Evolutionary conservation across 2,329 filamentous ascomycete genomes (phyloP).

Genomic region (Trichoderma sp.): DNA sequence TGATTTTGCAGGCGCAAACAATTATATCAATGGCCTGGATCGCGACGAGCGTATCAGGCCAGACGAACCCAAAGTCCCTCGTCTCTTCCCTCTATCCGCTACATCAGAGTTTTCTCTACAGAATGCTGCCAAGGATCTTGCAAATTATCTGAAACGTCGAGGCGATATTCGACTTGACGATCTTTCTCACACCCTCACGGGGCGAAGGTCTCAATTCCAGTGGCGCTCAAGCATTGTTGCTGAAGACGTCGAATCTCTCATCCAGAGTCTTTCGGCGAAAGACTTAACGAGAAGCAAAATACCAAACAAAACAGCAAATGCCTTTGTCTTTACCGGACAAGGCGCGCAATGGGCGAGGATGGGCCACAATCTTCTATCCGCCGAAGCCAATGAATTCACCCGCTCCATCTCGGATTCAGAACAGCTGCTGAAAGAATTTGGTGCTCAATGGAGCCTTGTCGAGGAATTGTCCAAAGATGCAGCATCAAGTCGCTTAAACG

Average conservation of each 20-base stretch:
- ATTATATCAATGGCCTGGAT: not conserved
- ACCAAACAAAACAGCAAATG: not conserved
- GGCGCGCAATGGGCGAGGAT: conserved; percentile 7
- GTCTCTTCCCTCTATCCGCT: not conserved
- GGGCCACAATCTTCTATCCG: not conserved
- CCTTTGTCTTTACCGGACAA: conserved; percentile 11
- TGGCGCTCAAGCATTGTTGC: not conserved
- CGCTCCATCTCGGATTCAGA: not conserved
- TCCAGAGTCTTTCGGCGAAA: not conserved
- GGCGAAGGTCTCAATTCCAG: not conserved
- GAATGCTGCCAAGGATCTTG: not conserved
- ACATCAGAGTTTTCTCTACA: not conserved
- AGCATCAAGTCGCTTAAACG: not conserved
- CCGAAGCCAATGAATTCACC: not conserved
- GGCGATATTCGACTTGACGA: not conserved
- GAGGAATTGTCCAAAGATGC: not conserved
- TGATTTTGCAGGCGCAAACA: not conserved
- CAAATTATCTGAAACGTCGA: not conserved
- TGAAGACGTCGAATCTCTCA: not conserved
- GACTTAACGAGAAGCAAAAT: not conserved
- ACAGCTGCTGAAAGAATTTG: not conserved
- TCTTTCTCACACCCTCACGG: not conserved
- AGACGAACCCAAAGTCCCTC: not conserved
- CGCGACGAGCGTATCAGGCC: not conserved
- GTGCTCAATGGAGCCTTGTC: not conserved